Evolutionary conservation across 441 rosid species (phyloP), one percentile per base, ranked within the genome.

Genomic region (Breynia disticha): DNA sequence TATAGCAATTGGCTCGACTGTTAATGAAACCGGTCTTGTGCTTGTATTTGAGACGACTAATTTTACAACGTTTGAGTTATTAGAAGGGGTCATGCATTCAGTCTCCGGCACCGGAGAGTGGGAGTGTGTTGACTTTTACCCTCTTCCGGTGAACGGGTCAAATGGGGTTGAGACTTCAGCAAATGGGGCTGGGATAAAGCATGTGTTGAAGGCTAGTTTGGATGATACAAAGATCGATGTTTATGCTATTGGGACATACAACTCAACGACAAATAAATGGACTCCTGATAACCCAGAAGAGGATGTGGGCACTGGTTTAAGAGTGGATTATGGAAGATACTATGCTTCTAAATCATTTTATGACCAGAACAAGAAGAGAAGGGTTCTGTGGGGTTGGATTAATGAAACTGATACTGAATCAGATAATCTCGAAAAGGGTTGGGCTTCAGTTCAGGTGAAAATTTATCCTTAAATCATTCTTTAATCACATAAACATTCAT

Each of bases 41-140:
- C 72, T 91, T 2, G 42, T 52, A 15, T 91, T 86, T 56, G 83
- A 84, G 64, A 91, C 98, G 0, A 64, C 64, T 8, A 84, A 91
- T 69, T 91, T 91, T 37, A 78, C 69, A 24, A 67, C 60, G 2
- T 91, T 56, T 50, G 67, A 78, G 46, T 42, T 58, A 16, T 39
- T 79, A 14, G 80, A 75, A 11, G 71, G 79, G 2, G 9, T 68
- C 32, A 66, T 91, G 55, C 95, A 88, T 61, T 74, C 63, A 13
- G 98, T 86, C 17, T 73, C 79, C 0, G 75, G 72, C 18, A 91
- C 97, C 1, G 98, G 98, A 12, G 88, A 88, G 98, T 91, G 98
- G 98, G 98, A 91, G 67, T 88, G 95, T 38, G 94, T 91, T 50
- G 97, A 85, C 65, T 79, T 88, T 50, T 88, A 76, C 64, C 95